Percentiles rank a stretch among this genome's conserved stretches.
These are phyloP conservation scores for Apiospora phragmitis DNA, from an alignment of 2,329 filamentous ascomycete species.

Conservation along the genomic window DNA sequence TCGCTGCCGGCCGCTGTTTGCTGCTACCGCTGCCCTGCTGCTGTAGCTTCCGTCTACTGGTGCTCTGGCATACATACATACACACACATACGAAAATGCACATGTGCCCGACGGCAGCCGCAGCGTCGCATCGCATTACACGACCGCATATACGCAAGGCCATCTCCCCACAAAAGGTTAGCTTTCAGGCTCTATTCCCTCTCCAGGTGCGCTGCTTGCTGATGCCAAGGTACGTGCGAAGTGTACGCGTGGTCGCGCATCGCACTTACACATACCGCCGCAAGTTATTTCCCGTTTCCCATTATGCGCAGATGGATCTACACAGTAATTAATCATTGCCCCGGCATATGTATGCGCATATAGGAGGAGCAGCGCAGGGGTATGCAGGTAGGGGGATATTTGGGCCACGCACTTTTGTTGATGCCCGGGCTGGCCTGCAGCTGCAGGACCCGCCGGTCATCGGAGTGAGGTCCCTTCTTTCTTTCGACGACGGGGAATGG, in stretches of 20 bases:
- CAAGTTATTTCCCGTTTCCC: background rate
- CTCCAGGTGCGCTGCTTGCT: background rate
- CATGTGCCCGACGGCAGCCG: background rate
- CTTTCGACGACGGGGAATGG: background rate
- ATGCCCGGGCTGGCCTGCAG: too few relatives aligned
- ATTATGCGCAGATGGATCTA: background rate
- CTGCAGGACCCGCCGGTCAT: background rate
- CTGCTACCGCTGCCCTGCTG: too few relatives aligned
- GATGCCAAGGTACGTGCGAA: background rate
- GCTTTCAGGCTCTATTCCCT: background rate
- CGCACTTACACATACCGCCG: background rate
- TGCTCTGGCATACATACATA: too few relatives aligned
- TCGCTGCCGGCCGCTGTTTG: background rate
- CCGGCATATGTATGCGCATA: background rate
- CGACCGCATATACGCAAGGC: background rate
- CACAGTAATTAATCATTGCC: background rate
- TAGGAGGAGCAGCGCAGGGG: background rate
- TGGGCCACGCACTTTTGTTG: background rate
- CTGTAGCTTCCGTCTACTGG: too few relatives aligned
- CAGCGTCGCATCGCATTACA: background rate
- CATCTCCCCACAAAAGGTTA: background rate
- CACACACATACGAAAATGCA: background rate
- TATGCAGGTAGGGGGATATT: background rate
- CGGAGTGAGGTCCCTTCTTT: background rate
- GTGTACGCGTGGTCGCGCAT: background rate